Conservation (phyloP, 805 yeast species). For the Cyberlindnera lachancei region DNA sequence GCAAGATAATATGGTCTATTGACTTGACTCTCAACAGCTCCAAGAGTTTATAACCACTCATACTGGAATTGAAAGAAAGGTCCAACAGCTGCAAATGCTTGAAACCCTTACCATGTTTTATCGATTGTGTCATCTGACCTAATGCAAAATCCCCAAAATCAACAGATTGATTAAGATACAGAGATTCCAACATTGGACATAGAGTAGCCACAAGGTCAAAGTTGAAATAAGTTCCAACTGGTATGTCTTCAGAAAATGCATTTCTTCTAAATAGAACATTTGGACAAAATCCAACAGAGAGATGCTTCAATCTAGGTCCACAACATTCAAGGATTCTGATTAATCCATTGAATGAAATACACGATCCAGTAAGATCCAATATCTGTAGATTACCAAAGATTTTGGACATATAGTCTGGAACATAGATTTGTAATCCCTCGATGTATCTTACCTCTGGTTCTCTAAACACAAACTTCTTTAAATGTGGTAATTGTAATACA, state of each 20-base stretch:
- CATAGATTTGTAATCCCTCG: constrained; percentile 12
- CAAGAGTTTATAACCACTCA: constrained; percentile 18
- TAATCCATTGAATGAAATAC: constrained; percentile 18
- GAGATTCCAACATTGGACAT: constrained; percentile 12
- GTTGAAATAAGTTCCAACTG: constrained; percentile 13
- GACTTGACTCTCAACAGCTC: constrained; percentile 11
- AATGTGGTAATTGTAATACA: constrained; percentile 6
- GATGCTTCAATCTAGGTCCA: constrained; percentile 8
- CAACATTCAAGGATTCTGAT: constrained; percentile 10
- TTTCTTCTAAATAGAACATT: constrained; percentile 16
- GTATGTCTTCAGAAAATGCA: constrained; percentile 5
- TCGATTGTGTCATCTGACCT: constrained; percentile 8
- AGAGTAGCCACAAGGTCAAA: constrained; percentile 14
- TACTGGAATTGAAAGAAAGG: constrained; percentile 16
- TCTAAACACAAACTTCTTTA: constrained; percentile 13
- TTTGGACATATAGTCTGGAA: constrained; percentile 7
- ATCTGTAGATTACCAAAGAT: constrained; percentile 10
- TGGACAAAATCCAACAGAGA: constrained; percentile 18
- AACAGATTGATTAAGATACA: constrained; percentile 18
- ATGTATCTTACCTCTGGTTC: constrained; percentile 13
- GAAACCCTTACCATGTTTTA: constrained; percentile 3
- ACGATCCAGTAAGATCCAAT: constrained; percentile 20
- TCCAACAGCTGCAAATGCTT: constrained; percentile 12
- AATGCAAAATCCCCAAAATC: constrained; percentile 19
- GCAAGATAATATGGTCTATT: constrained; percentile 11